phyloP scores from a whole-genome alignment of 495 filamentous ascomycete species.

The Pyrenula aspistea region DNA sequence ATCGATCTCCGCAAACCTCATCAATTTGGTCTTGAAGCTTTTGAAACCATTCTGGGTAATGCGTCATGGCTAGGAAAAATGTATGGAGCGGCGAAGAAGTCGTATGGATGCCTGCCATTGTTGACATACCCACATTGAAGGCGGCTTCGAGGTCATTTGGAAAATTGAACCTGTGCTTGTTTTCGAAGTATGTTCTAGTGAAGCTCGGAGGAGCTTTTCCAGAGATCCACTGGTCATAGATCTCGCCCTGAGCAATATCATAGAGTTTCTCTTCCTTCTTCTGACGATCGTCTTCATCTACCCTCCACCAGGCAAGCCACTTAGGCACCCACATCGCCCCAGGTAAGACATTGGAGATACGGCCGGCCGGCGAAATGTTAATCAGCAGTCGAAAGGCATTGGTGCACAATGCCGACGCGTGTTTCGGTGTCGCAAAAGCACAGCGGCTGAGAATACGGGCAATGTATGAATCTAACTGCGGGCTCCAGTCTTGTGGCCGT shows the following conservation, averaged over 20 bases:
- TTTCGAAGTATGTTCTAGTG: neutral
- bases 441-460: neutral
- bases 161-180: neutral
- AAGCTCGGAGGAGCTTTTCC: neutral
- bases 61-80: constrained; percentile 34
- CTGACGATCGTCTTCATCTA: neutral
- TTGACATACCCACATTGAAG: neutral
- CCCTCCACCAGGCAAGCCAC: neutral
- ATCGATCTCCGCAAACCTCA: constrained; percentile 26
- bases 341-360: neutral
- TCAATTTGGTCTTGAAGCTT: constrained; percentile 50
- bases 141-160: neutral
- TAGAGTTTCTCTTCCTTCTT: neutral
- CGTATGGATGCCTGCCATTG: neutral
- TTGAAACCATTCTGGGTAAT: constrained; percentile 35
- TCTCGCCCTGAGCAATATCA: neutral
- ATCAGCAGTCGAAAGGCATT: neutral
- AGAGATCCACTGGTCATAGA: neutral
- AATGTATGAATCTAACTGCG: neutral
- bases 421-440: neutral
- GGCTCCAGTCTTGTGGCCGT: neutral
- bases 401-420: neutral
- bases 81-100: constrained; percentile 16
- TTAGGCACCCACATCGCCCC: neutral
- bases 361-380: neutral